Evolutionary conservation across 768 basidiomycete species (phyloP), one percentile per base, ranked within the genome.

Genomic region (Mycena haematopus): DNA sequence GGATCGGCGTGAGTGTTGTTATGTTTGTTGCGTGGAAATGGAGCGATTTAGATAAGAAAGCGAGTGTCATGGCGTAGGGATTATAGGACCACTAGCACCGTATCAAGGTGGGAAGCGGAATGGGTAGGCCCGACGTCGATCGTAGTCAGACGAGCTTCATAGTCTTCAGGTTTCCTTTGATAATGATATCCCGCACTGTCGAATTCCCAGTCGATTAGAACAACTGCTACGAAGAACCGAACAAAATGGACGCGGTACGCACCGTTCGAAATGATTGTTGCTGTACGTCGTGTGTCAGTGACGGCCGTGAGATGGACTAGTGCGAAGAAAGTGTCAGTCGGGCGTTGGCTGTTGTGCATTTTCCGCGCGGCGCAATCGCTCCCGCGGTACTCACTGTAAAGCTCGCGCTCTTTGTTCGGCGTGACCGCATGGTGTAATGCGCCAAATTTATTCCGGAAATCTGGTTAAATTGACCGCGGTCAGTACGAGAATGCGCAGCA

Each of bases 281-380:
- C 80, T 38, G 92, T 93, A 66, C 82, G 79, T 71, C 83, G 82
- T 61, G 89, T 92, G 76, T 93, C 91, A n/a, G 88, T 92, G 52
- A 93, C 92, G 55, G 90, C 84, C 11, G 92, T 93, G 59, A 88
- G 79, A 74, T 93, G 91, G 56, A 91, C 92, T 93, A 65, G 21
- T 6, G 36, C 17, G 22, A 17, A 44, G 29, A 42, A 46, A 52
- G 19, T 53, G 51, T 36, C 49, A 60, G 65, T 44, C 29, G 35
- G 50, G 6, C 8, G 13, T 15, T 38, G 51, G 51, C 17, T 25
- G 22, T 36, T 17, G 17, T 19, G 10, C 14, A 21, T 22, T 53
- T 13, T 11, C 24, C 52, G 35, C 25, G 14, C 21, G 17, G 44
- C 44, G 44, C 44, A 44, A 29, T 4, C n/a, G 51, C 22, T 57